A percentile compares a stretch with the other conserved stretches of the same genome.
Evolutionary conservation across 306 rosid species (phyloP).

Genomic region (Lablab purpureus): DNA sequence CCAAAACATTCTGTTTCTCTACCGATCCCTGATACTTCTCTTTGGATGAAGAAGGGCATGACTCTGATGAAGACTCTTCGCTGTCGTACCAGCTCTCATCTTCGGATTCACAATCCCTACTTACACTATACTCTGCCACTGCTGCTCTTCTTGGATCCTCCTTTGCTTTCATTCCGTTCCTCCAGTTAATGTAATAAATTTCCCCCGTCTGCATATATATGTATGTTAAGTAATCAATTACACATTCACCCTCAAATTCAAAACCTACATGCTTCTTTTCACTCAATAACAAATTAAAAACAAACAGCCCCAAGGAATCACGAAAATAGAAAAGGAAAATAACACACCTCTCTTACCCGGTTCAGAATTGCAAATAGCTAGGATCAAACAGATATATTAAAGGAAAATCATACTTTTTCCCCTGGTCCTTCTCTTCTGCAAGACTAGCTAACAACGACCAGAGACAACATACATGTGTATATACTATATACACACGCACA

Average conservation of each 20-base stretch:
- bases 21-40: conserved; percentile 36
- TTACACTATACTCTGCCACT: conserved; percentile 46
- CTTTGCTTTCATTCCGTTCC: conserved; percentile 88
- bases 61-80: conserved; percentile 82
- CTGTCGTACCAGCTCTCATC: conserved; percentile 79
- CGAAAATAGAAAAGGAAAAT: neutral
- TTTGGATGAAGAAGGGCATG: conserved; percentile 57
- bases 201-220: conserved; percentile 75
- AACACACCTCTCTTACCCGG: conserved; percentile 25
- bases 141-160: conserved; percentile 77
- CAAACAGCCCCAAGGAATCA: conserved; percentile 7
- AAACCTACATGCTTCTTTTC: too few species aligned
- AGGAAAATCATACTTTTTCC: neutral
- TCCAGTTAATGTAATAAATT: conserved; percentile 95
- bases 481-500: neutral
- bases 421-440: neutral
- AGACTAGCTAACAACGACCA: neutral
- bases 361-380: neutral
- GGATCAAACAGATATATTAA: conserved; percentile 12
- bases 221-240: neutral
- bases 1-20: conserved; percentile 71
- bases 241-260: neutral
- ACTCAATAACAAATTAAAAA: neutral
- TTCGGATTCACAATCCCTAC: conserved; percentile 62
- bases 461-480: neutral